A percentile compares a stretch with the other conserved stretches of the same genome.
phyloP scores from a whole-genome alignment of 768 basidiomycete genomes.

The Pisolithus orientalis region DNA sequence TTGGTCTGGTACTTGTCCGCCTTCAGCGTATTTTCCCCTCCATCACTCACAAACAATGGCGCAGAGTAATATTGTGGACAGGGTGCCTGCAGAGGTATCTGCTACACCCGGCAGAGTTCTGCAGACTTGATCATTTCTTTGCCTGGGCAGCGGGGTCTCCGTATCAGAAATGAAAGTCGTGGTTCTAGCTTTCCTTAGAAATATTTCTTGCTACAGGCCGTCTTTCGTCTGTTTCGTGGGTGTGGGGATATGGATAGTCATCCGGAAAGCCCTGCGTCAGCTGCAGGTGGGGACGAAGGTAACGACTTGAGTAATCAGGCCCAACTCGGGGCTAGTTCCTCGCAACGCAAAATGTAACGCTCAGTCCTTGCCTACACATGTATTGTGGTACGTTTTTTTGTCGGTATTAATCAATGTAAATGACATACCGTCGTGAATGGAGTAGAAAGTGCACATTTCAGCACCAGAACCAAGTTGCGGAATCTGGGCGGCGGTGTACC shows the following conservation, averaged over 20 bases:
- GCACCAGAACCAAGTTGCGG: too few species aligned
- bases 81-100: slow-evolving; percentile 59
- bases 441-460: too few species aligned
- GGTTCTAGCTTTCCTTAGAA: slow-evolving; percentile 54
- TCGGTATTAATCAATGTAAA: too few species aligned
- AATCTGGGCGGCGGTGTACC: too few species aligned
- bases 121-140: not conserved
- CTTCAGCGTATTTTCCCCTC: not conserved
- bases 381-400: too few species aligned
- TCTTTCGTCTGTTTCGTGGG: slow-evolving; percentile 73
- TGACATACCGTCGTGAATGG: too few species aligned
- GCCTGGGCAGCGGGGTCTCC: slow-evolving; percentile 39
- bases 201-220: slow-evolving; percentile 53
- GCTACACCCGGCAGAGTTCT: not conserved
- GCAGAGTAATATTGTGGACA: slow-evolving; percentile 74
- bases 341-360: too few species aligned
- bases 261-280: slow-evolving; percentile 32
- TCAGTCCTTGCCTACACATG: too few species aligned
- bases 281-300: slow-evolving; percentile 3
- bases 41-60: not conserved
- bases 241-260: slow-evolving; percentile 52
- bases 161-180: slow-evolving; percentile 42
- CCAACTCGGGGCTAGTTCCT: too few species aligned
- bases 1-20: slow-evolving; percentile 54
- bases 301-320: too few species aligned